A percentile compares a stretch with the other conserved stretches of the same genome.
Conservation (phyloP, 2,329 filamentous ascomycete genomes). For the Fusarium palustre region DNA sequence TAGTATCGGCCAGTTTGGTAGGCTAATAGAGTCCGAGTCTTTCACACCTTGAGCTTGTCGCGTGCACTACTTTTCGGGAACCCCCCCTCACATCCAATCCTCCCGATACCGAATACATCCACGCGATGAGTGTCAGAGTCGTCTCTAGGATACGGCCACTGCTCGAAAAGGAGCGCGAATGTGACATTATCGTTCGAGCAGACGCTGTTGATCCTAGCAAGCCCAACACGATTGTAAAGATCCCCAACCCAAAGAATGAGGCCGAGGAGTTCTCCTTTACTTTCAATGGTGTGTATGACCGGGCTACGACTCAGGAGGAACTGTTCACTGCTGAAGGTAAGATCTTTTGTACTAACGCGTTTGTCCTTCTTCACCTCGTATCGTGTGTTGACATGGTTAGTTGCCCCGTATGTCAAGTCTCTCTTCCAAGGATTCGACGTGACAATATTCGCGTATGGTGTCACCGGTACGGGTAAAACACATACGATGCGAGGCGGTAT, state of each 20-base stretch:
- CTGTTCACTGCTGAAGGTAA: conserved; percentile 90
- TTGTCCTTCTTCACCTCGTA: conserved; percentile 2
- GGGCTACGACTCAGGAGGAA: conserved; percentile 82
- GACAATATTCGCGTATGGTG: conserved; percentile 92
- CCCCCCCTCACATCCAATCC: conserved; percentile 24
- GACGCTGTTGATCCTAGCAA: conserved; percentile 71
- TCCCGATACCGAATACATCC: conserved; percentile 12
- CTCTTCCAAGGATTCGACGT: conserved; percentile 90
- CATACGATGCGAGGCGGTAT: conserved; percentile 95
- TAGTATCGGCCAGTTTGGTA: conserved; percentile 44
- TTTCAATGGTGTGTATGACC: conserved; percentile 93
- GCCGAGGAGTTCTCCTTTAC: conserved; percentile 92
- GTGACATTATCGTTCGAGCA: conserved; percentile 84
- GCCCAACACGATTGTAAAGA: conserved; percentile 78
- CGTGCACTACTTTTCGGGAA: conserved; percentile 19
- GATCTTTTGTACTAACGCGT: conserved; percentile 40
- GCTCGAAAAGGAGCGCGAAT: conserved; percentile 84
- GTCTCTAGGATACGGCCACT: conserved; percentile 92
- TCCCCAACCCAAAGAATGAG: conserved; percentile 94
- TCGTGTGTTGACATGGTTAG: conserved; percentile 60
- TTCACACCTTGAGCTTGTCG: conserved; percentile 29
- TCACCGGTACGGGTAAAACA: conserved; percentile 93
- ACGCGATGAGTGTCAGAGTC: conserved; percentile 77
- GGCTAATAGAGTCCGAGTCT: conserved; percentile 40
- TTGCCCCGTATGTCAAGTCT: conserved; percentile 89